These are phyloP conservation scores for Saitozyma podzolica DNA, from an alignment of 768 basidiomycete species.

Conservation along the genomic window DNA sequence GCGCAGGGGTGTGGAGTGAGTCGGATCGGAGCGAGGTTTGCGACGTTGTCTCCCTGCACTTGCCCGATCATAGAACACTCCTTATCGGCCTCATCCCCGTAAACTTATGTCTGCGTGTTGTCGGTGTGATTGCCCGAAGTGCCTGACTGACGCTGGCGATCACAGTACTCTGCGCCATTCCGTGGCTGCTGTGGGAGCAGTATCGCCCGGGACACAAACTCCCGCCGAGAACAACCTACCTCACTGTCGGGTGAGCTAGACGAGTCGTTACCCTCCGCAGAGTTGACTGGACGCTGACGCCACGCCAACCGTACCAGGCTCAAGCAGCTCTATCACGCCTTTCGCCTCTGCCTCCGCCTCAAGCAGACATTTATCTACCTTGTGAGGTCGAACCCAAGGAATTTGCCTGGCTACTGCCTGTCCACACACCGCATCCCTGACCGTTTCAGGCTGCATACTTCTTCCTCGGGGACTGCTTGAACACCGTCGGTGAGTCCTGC, in stretches of 20 bases:
- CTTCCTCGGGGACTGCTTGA: constrained; percentile 44
- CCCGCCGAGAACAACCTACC: constrained; percentile 72
- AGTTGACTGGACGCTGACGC: not conserved
- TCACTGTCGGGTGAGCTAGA: constrained; percentile 71
- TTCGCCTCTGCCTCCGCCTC: constrained; percentile 62
- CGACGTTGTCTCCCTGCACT: too few relatives aligned
- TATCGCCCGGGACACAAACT: constrained; percentile 78
- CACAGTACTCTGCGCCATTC: constrained; percentile 74
- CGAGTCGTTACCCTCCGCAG: not conserved
- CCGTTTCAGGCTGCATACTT: constrained; percentile 60
- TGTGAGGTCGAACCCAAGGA: too few relatives aligned
- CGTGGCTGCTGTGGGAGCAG: constrained; percentile 88
- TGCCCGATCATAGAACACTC: too few relatives aligned
- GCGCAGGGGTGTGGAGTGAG: constrained; percentile 69
- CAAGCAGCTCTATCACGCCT: constrained; percentile 70
- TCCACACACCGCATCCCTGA: constrained; percentile 64
- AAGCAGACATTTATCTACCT: constrained; percentile 76
- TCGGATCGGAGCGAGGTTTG: too few relatives aligned
- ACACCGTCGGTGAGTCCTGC: constrained; percentile 37
- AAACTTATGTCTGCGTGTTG: not conserved
- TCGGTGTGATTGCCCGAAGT: not conserved
- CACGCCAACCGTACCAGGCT: constrained; percentile 1
- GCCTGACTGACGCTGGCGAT: constrained; percentile 35
- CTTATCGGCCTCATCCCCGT: too few relatives aligned
- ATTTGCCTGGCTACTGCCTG: too few relatives aligned